phyloP scores from a whole-genome alignment of 2,329 filamentous ascomycete genomes.

The Davidsoniella neocaledoniae region DNA sequence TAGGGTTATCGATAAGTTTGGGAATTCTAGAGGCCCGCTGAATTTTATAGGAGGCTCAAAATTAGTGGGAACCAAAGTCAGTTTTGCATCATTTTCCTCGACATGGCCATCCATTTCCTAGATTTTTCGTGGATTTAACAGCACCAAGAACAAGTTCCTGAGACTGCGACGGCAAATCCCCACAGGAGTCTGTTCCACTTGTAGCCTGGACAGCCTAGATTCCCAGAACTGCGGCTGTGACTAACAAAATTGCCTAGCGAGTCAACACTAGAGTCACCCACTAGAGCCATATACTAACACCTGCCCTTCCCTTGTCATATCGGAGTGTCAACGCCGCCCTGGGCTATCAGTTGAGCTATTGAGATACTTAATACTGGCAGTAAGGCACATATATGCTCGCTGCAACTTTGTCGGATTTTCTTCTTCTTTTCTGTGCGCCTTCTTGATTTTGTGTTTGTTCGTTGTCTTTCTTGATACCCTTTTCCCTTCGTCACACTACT shows the following conservation, averaged over 20 bases:
- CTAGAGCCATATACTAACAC: background rate
- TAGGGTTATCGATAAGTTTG: slow-evolving; percentile 8
- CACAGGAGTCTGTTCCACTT: too few species aligned
- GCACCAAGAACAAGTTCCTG: too few species aligned
- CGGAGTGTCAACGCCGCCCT: slow-evolving; percentile 11
- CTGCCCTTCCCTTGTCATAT: background rate
- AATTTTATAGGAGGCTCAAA: background rate
- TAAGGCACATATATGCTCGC: background rate
- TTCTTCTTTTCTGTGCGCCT: background rate
- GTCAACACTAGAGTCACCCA: background rate
- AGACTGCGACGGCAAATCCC: too few species aligned
- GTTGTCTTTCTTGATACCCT: background rate
- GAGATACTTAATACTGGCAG: background rate
- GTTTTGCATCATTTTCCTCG: too few species aligned
- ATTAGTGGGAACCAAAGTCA: too few species aligned
- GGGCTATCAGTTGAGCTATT: background rate
- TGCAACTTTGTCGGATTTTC: background rate
- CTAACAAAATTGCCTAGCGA: slow-evolving; percentile 8
- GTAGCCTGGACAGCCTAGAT: too few species aligned
- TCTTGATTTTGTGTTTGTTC: background rate
- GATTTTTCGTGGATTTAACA: too few species aligned
- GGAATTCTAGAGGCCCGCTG: too few species aligned
- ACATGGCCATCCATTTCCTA: background rate
- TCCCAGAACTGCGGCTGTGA: slow-evolving; percentile 3
- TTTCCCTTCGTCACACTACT: background rate